Base-by-base conservation (phyloP, 805 yeast genomes). In the Metschnikowia reukaufii region DNA sequence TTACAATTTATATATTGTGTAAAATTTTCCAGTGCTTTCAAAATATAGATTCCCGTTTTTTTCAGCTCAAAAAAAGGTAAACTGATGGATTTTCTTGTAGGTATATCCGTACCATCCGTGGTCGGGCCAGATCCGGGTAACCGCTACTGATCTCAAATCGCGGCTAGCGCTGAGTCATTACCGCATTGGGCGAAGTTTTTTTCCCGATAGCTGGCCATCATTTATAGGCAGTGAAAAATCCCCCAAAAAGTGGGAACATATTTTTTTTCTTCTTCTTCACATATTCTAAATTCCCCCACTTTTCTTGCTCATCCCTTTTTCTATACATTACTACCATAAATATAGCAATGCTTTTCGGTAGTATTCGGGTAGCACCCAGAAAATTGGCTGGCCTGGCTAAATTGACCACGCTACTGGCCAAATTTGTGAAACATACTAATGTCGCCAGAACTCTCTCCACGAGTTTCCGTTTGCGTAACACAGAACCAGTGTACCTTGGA, bases 401-500 rank as follows among this genome's bases (percentile, higher is more conserved):
- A 10, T 19, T 30, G 23, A 20, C 44, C 15, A 27, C 36, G 39
- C 44, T 44, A 44, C 48, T 39, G 48, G 48, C 48, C 33, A 33
- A 25, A 16, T 12, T 34, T 6, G 25, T 34, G 33, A 30, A 30
- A 29, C 40, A 8, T 30, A 33, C 44, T 17, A 20, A n/a, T 7
- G 13, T 38, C 6, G 46, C 37, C 19, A 39, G 39, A 18, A 39
- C 10, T 7, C n/a, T 45, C 13, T 45, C 48, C 16, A 21, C 44
- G 17, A 36, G 34, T 23, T 31, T 38, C 12, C 33, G 30, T 19
- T 35, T 40, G 38, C 35, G 39, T 31, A 36, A 40, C 20, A 36
- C 39, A 23, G 46, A 48, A 39, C 66, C 70, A 12, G 53, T 73
- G 3, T 83, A 84, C 60, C 84, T 82, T 25, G 89, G 88, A 41